Evolutionary conservation across 1,284 basidiomycete genomes (phyloP).

Genomic region (Rhodotorula sp.): DNA sequence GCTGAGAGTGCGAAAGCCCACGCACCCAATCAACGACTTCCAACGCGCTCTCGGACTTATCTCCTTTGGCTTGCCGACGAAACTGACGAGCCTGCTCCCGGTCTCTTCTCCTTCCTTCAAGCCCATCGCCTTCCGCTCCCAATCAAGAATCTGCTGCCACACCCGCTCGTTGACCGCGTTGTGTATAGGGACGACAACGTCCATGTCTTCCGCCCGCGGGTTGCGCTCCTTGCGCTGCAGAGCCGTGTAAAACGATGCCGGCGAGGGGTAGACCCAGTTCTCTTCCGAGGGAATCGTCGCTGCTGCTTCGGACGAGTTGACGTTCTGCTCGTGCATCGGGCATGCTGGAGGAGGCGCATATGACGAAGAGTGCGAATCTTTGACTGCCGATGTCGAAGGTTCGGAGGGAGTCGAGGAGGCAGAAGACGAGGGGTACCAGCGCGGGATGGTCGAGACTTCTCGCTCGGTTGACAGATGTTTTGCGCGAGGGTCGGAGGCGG

Average conservation of each 20-base stretch:
- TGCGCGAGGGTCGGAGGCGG: conserved; percentile 53
- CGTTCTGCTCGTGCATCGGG: conserved; percentile 16
- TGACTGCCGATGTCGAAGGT: conserved; percentile 5
- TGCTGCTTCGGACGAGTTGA: conserved; percentile 12
- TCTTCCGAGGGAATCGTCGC: conserved; percentile 53
- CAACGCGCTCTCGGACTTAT: conserved; percentile 76
- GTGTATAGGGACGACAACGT: conserved; percentile 94
- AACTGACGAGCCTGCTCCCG: conserved; percentile 69
- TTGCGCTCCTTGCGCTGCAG: conserved; percentile 92
- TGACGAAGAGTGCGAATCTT: conserved; percentile 4
- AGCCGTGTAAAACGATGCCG: conserved; percentile 92
- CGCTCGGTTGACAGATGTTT: conserved; percentile 55
- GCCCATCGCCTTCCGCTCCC: conserved; percentile 65
- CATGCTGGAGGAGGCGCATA: conserved; percentile 25
- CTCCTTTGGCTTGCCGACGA: conserved; percentile 73
- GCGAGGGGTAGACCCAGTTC: conserved; percentile 98
- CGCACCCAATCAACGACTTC: conserved; percentile 82
- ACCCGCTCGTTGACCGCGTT: conserved; percentile 98
- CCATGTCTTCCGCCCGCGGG: conserved; percentile 75
- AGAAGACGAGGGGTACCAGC: conserved; percentile 45
- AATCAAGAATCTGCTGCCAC: conserved; percentile 84
- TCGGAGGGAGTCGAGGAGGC: conserved; percentile 10
- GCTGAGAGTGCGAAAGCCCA: conserved; percentile 37
- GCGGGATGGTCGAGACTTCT: conserved; percentile 85
- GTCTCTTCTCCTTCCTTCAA: conserved; percentile 60